phyloP scores from a whole-genome alignment of 495 filamentous ascomycete species.

The Penicillium paxilli region DNA sequence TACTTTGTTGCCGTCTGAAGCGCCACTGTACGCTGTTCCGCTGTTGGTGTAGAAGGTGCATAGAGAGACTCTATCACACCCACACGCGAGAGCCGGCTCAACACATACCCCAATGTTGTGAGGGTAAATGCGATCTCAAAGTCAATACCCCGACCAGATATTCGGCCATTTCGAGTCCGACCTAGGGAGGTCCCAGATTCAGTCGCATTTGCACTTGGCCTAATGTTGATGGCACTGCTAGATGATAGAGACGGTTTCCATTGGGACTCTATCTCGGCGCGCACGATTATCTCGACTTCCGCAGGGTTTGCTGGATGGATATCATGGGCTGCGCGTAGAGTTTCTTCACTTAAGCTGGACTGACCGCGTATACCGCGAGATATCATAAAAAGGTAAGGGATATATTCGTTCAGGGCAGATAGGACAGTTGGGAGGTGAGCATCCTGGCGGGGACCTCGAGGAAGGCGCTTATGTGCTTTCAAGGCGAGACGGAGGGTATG shows the following conservation, averaged over 20 bases:
- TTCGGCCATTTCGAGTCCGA: slow-evolving; percentile 41
- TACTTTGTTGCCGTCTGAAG: slow-evolving; percentile 74
- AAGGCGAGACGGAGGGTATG: slow-evolving; percentile 74
- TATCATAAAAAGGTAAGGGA: slow-evolving; percentile 76
- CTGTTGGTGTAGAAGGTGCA: slow-evolving; percentile 58
- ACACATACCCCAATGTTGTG: slow-evolving; percentile 70
- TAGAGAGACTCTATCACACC: slow-evolving; percentile 54
- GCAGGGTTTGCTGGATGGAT: slow-evolving; percentile 17
- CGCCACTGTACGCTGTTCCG: slow-evolving; percentile 65
- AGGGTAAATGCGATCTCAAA: slow-evolving; percentile 81
- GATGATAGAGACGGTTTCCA: slow-evolving; percentile 81
- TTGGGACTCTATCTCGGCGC: slow-evolving; percentile 60
- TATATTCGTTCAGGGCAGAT: slow-evolving; percentile 66
- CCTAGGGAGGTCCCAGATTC: neutral
- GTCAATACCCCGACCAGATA: slow-evolving; percentile 72
- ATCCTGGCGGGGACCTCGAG: slow-evolving; percentile 58
- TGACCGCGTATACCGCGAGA: slow-evolving; percentile 63
- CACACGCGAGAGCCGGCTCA: slow-evolving; percentile 67
- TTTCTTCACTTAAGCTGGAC: slow-evolving; percentile 22
- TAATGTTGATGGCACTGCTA: slow-evolving; percentile 19
- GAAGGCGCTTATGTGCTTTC: slow-evolving; percentile 79
- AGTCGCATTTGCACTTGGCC: neutral
- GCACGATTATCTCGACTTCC: slow-evolving; percentile 63
- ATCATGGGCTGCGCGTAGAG: too few relatives aligned
- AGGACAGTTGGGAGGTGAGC: slow-evolving; percentile 66